Conservation (phyloP, 2,329 filamentous ascomycete genomes). For the Penicillium hesseltinei region DNA sequence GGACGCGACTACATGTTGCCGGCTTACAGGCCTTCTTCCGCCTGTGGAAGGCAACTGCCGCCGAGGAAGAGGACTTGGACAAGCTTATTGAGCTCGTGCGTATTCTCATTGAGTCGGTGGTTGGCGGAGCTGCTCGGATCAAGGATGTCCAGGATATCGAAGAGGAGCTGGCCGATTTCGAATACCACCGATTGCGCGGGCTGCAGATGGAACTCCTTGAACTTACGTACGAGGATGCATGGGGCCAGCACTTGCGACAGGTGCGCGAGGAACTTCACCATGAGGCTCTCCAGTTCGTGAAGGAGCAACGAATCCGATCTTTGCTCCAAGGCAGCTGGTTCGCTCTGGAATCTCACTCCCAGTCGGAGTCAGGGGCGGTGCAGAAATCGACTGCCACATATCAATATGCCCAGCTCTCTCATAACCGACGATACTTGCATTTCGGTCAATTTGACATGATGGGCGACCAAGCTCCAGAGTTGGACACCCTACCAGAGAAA, state of each 20-base stretch:
- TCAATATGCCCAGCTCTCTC: conserved; percentile 83
- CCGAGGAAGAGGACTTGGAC: conserved; percentile 81
- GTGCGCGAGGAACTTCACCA: conserved; percentile 89
- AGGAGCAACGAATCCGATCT: conserved; percentile 91
- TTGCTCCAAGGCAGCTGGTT: conserved; percentile 91
- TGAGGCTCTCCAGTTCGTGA: conserved; percentile 92
- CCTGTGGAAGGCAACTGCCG: conserved; percentile 87
- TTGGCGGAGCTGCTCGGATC: conserved; percentile 75
- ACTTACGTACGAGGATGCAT: conserved; percentile 87
- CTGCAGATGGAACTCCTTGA: conserved; percentile 93
- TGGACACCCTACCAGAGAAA: conserved; percentile 74
- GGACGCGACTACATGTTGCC: conserved; percentile 84
- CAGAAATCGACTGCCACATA: conserved; percentile 56
- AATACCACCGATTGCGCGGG: conserved; percentile 73
- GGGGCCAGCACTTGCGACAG: conserved; percentile 84
- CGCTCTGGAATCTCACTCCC: conserved; percentile 52
- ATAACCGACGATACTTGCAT: conserved; percentile 86
- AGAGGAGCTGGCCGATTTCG: conserved; percentile 81
- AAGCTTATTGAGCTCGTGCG: conserved; percentile 90
- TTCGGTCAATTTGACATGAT: conserved; percentile 78
- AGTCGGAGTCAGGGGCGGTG: conserved; percentile 45
- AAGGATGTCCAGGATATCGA: conserved; percentile 86
- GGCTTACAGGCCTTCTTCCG: conserved; percentile 84
- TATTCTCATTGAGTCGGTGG: conserved; percentile 84
- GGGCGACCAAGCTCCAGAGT: conserved; percentile 61